These are phyloP conservation scores for Chrysoporthe puriensis DNA, from an alignment of 2,329 filamentous ascomycete genomes.

Conservation along the genomic window DNA sequence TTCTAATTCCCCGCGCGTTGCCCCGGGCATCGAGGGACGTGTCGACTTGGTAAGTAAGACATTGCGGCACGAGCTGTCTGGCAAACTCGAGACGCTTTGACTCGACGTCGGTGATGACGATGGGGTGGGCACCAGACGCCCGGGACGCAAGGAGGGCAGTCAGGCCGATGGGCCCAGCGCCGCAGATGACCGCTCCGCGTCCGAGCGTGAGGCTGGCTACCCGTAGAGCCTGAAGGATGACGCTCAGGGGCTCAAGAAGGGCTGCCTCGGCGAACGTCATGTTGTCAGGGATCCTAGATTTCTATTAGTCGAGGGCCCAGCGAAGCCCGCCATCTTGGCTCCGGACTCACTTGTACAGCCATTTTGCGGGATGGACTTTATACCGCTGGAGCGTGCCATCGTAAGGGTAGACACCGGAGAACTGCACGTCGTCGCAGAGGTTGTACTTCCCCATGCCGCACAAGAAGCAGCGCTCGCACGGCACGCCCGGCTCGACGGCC, in stretches of 20 bases:
- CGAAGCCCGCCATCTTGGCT: background rate
- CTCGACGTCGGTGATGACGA: constrained; percentile 68
- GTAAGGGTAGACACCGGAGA: constrained; percentile 65
- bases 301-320: constrained; percentile 7
- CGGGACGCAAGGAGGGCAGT: constrained; percentile 60
- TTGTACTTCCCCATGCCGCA: constrained; percentile 66
- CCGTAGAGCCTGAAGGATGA: constrained; percentile 64
- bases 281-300: constrained; percentile 52
- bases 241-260: constrained; percentile 66
- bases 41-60: constrained; percentile 58
- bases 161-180: constrained; percentile 67
- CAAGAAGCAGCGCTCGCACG: constrained; percentile 63
- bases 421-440: constrained; percentile 64
- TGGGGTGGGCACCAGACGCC: constrained; percentile 64
- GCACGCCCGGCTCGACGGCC: constrained; percentile 68
- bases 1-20: constrained; percentile 56
- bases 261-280: constrained; percentile 63
- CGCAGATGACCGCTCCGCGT: constrained; percentile 59
- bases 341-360: constrained; percentile 52
- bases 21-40: constrained; percentile 47
- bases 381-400: constrained; percentile 64
- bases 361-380: constrained; percentile 64
- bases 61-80: constrained; percentile 57
- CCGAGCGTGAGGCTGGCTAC: constrained; percentile 58
- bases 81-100: constrained; percentile 60